A percentile compares a stretch with the other conserved stretches of the same genome.
phyloP scores from a whole-genome alignment of 208 protist genomes.

The Lotmaria passim region DNA sequence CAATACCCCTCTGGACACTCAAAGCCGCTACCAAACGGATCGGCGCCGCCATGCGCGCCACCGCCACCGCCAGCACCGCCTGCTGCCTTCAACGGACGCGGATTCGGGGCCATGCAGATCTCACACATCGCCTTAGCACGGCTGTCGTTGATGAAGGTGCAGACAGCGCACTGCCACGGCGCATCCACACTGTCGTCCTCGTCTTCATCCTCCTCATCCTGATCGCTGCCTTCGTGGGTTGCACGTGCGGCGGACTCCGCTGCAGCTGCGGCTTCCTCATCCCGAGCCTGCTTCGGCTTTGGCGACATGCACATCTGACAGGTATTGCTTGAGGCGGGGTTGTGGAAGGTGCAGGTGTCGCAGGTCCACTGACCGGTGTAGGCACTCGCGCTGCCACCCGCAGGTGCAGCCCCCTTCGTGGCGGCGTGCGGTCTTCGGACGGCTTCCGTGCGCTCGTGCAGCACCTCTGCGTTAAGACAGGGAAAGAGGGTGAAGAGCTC shows the following conservation, averaged over 20 bases:
- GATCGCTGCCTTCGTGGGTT: neutral
- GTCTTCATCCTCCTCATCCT: slow-evolving; percentile 16
- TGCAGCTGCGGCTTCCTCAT: slow-evolving; percentile 11
- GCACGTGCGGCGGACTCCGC: neutral
- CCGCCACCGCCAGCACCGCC: neutral
- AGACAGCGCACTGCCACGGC: slow-evolving; percentile 60
- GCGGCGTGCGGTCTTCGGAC: neutral
- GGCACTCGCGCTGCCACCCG: neutral
- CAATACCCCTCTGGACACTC: slow-evolving; percentile 81
- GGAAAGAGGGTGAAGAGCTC: slow-evolving; percentile 34
- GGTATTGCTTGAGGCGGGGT: slow-evolving; percentile 25
- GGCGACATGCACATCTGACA: slow-evolving; percentile 50
- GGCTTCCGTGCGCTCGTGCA: slow-evolving; percentile 26
- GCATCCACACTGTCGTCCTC: slow-evolving; percentile 44
- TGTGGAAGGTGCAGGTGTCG: slow-evolving; percentile 56
- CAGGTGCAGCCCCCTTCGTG: neutral
- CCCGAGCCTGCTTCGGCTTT: slow-evolving; percentile 28
- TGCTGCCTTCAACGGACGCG: slow-evolving; percentile 32
- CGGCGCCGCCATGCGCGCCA: slow-evolving; percentile 1
- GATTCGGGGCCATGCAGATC: slow-evolving; percentile 61
- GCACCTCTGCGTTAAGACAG: slow-evolving; percentile 21
- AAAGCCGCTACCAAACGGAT: slow-evolving; percentile 29
- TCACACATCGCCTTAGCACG: slow-evolving; percentile 42
- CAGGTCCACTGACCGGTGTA: slow-evolving; percentile 45
- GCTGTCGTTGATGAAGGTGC: slow-evolving; percentile 70